Base-by-base conservation (phyloP, 2,329 filamentous ascomycete genomes). In the Fusarium lyarnte region DNA sequence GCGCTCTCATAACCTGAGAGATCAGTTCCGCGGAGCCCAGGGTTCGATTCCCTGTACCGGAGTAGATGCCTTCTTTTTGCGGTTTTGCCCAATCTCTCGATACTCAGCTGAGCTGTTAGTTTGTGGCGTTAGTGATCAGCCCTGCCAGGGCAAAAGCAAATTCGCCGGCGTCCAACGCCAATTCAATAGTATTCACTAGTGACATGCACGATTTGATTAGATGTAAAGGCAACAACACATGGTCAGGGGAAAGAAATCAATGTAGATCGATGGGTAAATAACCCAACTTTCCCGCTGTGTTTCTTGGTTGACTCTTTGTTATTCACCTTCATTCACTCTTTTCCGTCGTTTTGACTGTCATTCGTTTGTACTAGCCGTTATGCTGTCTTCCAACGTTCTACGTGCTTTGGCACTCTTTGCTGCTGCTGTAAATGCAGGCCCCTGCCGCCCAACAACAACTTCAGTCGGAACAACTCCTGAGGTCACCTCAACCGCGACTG, bases 1-100 rank as follows among this genome's bases (percentile, higher is more conserved):
- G 74, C 77, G 77, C 77, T 78, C 66, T 78, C 77, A 78, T 66
- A 58, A 73, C 46, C 17, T 77, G 69, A 74, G 75, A 4, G 52
- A 55, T 33, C 5, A 25, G 38, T 55, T 21, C 52, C 52, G 52
- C 52, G 52, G 52, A 55, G 52, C 52, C 52, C 52, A 55, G 52
- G 52, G 52, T 55, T 55, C 52, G 52, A 55, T 55, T 55, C 52
- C 52, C 52, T 55, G 52, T 55, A 55, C 52, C 52, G 52, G 52
- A 55, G 52, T 13, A 1, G 2, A 3, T 10, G 0, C 3, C 13
- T 4, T 2, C 2, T 36, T 52, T 52, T 52, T 36, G 13, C 9
- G 2, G 6, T 12, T 12, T 27, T 6, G 19, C 5, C 21, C 1
- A n/a, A 11, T 11, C 5, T 11, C 33, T 8, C 2, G 0, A 5